Conservation (phyloP, 306 rosid genomes). For the Prunus campanulata region DNA sequence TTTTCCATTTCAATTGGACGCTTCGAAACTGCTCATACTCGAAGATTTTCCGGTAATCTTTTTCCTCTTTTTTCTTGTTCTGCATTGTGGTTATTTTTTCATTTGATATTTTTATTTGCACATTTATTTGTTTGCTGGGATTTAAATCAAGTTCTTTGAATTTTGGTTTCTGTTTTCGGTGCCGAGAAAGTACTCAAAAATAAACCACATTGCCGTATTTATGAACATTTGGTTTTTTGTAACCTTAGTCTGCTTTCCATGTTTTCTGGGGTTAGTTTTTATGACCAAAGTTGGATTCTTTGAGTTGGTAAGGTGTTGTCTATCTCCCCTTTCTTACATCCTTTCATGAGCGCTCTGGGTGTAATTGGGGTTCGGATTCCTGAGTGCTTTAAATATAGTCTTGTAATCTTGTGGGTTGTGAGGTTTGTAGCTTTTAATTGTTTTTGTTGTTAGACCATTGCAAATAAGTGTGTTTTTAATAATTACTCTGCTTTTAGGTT, state of each 20-base stretch:
- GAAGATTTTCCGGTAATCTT: neutral
- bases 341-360: neutral
- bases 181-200: neutral
- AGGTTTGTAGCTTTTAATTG: neutral
- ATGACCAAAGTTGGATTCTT: neutral
- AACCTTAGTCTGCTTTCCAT: neutral
- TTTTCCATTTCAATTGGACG: neutral
- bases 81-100: neutral
- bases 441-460: conserved; percentile 3
- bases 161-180: neutral
- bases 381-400: neutral
- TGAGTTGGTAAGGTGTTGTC: neutral
- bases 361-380: neutral
- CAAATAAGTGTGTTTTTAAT: neutral
- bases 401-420: neutral
- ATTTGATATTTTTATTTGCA: neutral
- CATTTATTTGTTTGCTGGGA: neutral
- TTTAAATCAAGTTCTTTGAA: neutral
- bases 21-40: neutral
- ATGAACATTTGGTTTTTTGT: neutral
- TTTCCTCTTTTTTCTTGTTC: neutral
- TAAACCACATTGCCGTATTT: neutral
- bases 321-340: neutral
- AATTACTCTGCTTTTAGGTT: neutral
- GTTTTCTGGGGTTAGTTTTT: conserved; percentile 1